phyloP scores from a whole-genome alignment of 202 grass and related monocot species.

The Hordeum pubiflorum region DNA sequence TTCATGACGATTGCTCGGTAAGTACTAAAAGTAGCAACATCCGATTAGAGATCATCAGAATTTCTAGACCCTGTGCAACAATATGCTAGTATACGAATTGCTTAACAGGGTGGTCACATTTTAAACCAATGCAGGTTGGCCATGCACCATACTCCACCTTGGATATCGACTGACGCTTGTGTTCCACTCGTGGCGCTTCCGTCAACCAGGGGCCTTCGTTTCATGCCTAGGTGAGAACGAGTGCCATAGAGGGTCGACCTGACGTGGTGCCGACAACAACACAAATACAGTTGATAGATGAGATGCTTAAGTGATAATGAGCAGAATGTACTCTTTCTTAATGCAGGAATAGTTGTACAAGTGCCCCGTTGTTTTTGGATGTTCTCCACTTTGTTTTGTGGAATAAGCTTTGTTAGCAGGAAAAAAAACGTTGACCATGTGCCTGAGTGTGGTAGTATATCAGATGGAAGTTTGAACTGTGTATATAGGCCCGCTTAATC shows the following conservation, averaged over 20 bases:
- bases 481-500: not conserved
- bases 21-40: slow-evolving; percentile 22
- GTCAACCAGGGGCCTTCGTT: not conserved
- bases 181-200: not conserved
- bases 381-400: not conserved
- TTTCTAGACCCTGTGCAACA: not conserved
- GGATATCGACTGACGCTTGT: slow-evolving; percentile 65
- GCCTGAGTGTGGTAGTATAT: not conserved
- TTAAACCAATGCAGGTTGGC: slow-evolving; percentile 47
- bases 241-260: not conserved
- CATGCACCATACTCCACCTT: slow-evolving; percentile 86
- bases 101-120: not conserved
- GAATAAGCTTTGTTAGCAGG: not conserved
- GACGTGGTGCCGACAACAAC: not conserved
- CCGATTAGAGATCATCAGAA: not conserved
- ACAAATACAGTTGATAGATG: not conserved
- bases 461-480: not conserved
- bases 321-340: not conserved
- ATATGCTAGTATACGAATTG: not conserved
- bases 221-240: slow-evolving; percentile 23
- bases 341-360: slow-evolving; percentile 7
- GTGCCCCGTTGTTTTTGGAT: not conserved
- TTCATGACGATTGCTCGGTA: slow-evolving; percentile 83
- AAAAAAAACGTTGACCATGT: not conserved
- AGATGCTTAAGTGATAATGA: not conserved